Evolutionary conservation across 345 rosid species (phyloP).

Genomic region (Anastatica hierochuntica): DNA sequence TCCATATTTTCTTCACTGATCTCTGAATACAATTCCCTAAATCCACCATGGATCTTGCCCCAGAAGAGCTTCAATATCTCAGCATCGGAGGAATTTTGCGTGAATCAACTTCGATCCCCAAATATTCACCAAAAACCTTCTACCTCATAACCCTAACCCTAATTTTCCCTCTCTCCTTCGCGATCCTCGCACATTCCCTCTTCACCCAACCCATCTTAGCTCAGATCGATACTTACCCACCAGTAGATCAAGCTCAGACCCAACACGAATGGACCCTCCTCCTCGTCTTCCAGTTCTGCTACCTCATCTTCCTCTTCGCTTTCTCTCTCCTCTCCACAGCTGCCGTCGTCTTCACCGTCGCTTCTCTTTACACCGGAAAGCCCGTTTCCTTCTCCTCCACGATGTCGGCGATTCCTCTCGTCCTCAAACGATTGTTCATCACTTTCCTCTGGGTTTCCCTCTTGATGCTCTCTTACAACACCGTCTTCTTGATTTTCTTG

Average conservation of each 20-base stretch:
- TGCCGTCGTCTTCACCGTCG: conserved; percentile 91
- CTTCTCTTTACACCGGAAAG: no score
- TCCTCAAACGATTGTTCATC: conserved; percentile 64
- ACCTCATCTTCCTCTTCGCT: conserved; percentile 79
- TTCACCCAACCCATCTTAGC: conserved; percentile 57
- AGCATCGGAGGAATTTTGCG: conserved; percentile 35
- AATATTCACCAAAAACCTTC: conserved; percentile 43
- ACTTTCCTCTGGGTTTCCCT: conserved; percentile 74
- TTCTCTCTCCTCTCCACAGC: conserved; percentile 96
- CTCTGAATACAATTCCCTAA: no score
- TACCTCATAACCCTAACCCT: no score
- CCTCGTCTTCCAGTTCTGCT: conserved; percentile 54
- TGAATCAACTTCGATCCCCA: conserved; percentile 60
- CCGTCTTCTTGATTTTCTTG: conserved; percentile 36
- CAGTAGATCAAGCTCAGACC: conserved; percentile 28
- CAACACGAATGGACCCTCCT: conserved; percentile 67
- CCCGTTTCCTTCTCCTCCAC: conserved; percentile 74
- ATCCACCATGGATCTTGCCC: conserved; percentile 66
- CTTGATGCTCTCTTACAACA: conserved; percentile 60
- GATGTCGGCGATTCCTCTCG: conserved; percentile 64
- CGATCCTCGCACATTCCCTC: conserved; percentile 73
- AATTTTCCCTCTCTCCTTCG: conserved; percentile 73
- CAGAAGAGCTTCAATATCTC: conserved; percentile 65
- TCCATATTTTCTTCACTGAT: no score
- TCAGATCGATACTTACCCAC: conserved; percentile 34